Percentiles rank a stretch among this genome's conserved stretches.
Conservation (phyloP, 768 basidiomycete species). For the Tulasnella sp. region DNA sequence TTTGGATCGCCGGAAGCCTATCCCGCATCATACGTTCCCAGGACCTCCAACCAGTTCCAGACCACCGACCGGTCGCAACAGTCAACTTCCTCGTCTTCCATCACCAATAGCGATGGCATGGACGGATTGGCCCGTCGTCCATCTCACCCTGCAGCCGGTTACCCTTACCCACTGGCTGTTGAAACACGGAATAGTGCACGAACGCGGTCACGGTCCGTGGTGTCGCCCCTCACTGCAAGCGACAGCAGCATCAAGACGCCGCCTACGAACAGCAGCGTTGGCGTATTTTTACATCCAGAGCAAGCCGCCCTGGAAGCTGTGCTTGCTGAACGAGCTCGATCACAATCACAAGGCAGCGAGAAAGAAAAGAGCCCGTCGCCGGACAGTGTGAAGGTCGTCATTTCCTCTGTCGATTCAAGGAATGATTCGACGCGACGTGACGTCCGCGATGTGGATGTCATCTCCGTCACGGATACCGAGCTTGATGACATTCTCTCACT, state of each 20-base stretch:
- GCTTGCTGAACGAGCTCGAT: too few relatives aligned
- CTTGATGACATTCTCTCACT: constrained; percentile 5
- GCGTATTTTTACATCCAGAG: constrained; percentile 4
- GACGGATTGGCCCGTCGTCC: background rate
- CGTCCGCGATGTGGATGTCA: constrained; percentile 1
- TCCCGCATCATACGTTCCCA: background rate
- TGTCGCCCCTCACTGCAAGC: too few relatives aligned
- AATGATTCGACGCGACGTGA: background rate
- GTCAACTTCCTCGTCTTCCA: background rate
- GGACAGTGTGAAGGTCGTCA: constrained; percentile 2
- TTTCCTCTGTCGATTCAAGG: background rate
- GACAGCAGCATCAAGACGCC: too few relatives aligned
- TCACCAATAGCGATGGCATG: background rate
- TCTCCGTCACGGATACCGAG: constrained; percentile 6
- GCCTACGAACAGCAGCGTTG: background rate
- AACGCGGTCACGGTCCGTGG: too few relatives aligned
- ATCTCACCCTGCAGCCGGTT: too few relatives aligned
- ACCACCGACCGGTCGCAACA: background rate
- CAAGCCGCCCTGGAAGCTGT: constrained; percentile 1
- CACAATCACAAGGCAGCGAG: background rate
- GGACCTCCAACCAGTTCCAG: too few relatives aligned
- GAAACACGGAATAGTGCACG: too few relatives aligned
- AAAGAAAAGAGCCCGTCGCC: background rate
- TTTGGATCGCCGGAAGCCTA: background rate
- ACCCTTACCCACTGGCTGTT: too few relatives aligned